Base-by-base conservation (phyloP, 331 rosid genomes). In the Acacia concinna region DNA sequence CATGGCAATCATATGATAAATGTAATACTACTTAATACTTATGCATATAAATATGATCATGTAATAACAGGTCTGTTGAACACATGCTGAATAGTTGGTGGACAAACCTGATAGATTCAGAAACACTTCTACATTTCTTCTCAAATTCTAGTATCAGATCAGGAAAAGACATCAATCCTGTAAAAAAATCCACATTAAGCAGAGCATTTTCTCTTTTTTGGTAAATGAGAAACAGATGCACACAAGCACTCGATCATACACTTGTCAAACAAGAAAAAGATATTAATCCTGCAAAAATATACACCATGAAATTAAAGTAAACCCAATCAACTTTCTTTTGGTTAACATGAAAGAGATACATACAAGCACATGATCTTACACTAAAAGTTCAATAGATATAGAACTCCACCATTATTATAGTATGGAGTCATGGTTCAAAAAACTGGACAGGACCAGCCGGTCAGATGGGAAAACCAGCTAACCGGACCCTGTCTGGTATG, bases 131-230 rank as follows among this genome's bases (percentile, higher is more conserved):
- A 79, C 99, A 95, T 67, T 90, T 89, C 54, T 80, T 80, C 78
- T 95, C 98, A 15, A 93, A 86, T 70, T 88, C 87, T 46, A 86
- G 84, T 84, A 95, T 91, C 78, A 95, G 84, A 73, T 95, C 99
- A 60, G 97, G 88, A 77, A 95, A 78, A 82, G 98, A 79, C 86
- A 91, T 87, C 89, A 89, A 66, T 76, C 94, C 99, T 95, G 93
- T 65, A 69, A 83, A 65, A 68, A 67, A 52, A 68, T 14, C 18
- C 35, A 83, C 49, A 54, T 2, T 54, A n/a, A 54, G 63, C 23
- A 6, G 4, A 56, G 23, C 31, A 3, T 56, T 28, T 9, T 21
- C 6, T 15, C n/a, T 23, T 17, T 56, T 56, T 23, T 21, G 32
- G 63, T 56, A 23, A 56, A 56, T 23, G 32, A 56, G 63, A 56